Evolutionary conservation across 129 eudicot species (phyloP).

Genomic region (Flaveria linearis): DNA sequence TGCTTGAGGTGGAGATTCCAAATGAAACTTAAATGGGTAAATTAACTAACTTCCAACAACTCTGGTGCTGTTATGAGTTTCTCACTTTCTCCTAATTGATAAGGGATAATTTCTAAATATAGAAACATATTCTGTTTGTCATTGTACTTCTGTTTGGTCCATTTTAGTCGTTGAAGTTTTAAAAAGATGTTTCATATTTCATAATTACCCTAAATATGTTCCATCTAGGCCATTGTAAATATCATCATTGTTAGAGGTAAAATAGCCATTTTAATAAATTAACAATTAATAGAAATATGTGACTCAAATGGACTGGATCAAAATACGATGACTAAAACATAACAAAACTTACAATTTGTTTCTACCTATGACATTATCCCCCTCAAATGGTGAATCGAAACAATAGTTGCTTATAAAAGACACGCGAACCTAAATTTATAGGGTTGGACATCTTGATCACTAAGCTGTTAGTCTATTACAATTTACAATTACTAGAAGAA

Average conservation of each 20-base stretch:
- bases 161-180: not conserved
- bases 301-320: not conserved
- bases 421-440: too few relatives aligned
- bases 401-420: too few relatives aligned
- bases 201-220: not conserved
- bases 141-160: not conserved
- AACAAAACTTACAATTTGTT: not conserved
- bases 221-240: not conserved
- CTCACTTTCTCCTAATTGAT: not conserved
- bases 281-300: too few relatives aligned
- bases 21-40: not conserved
- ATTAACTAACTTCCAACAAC: not conserved
- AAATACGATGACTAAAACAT: not conserved
- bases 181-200: not conserved
- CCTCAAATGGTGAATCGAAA: too few relatives aligned
- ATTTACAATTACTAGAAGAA: too few relatives aligned
- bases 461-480: not conserved
- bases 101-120: not conserved
- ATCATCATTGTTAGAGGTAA: not conserved
- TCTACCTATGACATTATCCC: too few relatives aligned
- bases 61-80: not conserved
- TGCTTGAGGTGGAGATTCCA: constrained; percentile 4
- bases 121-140: not conserved
- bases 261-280: too few relatives aligned
- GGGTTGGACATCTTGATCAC: not conserved